A percentile compares a stretch with the other conserved stretches of the same genome.
Evolutionary conservation across 768 basidiomycete genomes (phyloP).

Genomic region (Suillus sp.): DNA sequence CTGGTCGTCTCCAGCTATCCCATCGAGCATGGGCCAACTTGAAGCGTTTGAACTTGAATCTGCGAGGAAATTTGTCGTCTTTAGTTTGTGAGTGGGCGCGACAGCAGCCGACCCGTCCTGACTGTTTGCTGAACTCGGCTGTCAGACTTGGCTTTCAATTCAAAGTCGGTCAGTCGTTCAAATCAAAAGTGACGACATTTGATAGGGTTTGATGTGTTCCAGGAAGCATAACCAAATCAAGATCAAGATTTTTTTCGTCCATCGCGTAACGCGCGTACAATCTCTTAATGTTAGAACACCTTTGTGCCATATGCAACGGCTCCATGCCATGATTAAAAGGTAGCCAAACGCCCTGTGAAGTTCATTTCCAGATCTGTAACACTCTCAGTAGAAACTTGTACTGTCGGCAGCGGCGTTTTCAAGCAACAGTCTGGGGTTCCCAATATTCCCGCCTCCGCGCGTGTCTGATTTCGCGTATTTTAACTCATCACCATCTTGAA

Average conservation of each 20-base stretch:
- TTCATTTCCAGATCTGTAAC: neutral
- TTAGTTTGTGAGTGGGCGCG: neutral
- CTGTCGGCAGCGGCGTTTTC: neutral
- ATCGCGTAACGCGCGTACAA: too few relatives aligned
- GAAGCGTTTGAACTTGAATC: neutral
- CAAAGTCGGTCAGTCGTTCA: neutral
- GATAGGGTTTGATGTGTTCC: too few relatives aligned
- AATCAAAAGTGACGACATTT: neutral
- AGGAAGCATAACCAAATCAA: too few relatives aligned
- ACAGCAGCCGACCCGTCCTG: neutral
- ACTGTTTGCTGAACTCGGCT: too few relatives aligned
- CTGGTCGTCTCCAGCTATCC: neutral
- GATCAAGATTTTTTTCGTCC: too few relatives aligned
- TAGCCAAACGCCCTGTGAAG: neutral
- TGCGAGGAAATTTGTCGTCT: neutral
- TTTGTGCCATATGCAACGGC: constrained; percentile 12
- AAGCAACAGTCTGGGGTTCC: neutral
- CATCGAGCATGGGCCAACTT: neutral
- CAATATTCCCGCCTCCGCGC: too few relatives aligned
- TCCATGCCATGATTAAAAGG: neutral
- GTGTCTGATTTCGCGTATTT: neutral
- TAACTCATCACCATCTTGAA: neutral
- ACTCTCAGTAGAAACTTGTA: neutral
- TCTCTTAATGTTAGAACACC: neutral
- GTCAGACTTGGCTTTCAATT: too few relatives aligned